Conservation (phyloP, 164 flowering plant genomes). For the Tetrastigma voinierianum region DNA sequence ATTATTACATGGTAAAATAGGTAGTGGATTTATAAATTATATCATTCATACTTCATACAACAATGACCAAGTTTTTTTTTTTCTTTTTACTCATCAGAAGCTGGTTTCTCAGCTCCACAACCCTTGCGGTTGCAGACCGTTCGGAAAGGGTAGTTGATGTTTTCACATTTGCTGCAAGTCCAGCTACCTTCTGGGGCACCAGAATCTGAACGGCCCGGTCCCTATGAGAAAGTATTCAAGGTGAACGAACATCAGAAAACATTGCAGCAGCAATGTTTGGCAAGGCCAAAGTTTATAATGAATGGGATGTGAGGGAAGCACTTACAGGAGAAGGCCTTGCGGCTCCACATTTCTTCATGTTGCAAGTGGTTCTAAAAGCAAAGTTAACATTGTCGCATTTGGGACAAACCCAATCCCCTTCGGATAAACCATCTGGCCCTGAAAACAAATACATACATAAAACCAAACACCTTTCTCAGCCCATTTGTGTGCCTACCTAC, state of each 20-base stretch:
- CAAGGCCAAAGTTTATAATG: neutral
- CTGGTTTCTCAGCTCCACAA: conserved; percentile 34
- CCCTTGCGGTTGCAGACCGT: conserved; percentile 48
- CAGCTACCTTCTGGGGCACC: conserved; percentile 45
- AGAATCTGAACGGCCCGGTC: conserved; percentile 23
- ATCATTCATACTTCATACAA: too few species aligned
- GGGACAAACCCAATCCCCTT: conserved; percentile 56
- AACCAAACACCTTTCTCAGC: too few species aligned
- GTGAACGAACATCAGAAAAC: conserved; percentile 2
- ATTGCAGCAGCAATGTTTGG: neutral
- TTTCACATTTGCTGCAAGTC: conserved; percentile 43
- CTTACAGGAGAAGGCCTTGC: conserved; percentile 38
- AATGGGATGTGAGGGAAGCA: neutral
- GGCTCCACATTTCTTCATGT: conserved; percentile 51
- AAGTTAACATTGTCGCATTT: conserved; percentile 49
- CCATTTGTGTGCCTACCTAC: too few species aligned
- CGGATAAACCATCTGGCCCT: conserved; percentile 46
- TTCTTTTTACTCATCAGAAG: conserved; percentile 16
- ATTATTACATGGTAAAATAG: too few species aligned
- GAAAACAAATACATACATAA: conserved; percentile 17
- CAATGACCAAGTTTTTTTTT: neutral
- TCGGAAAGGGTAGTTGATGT: conserved; percentile 46
- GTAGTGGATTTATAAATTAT: too few species aligned
- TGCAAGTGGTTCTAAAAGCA: conserved; percentile 47
- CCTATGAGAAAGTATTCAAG: conserved; percentile 22